Evolutionary conservation across 768 basidiomycete genomes (phyloP).

Genomic region (Phallus indusiatus): DNA sequence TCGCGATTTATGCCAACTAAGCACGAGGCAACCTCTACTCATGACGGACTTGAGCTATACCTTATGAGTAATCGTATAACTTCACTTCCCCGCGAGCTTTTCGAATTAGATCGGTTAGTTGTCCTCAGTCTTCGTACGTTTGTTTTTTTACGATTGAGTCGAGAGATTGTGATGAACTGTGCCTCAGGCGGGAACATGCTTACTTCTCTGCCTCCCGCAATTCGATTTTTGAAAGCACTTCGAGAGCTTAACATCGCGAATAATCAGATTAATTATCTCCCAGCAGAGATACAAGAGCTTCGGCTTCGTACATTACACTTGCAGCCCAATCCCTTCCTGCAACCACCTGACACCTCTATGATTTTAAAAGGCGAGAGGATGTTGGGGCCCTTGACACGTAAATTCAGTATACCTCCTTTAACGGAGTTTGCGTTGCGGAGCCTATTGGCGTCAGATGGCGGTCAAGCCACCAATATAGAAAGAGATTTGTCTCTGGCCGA

Average conservation of each 20-base stretch:
- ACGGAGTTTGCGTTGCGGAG: conserved; percentile 27
- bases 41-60: conserved; percentile 43
- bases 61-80: conserved; percentile 47
- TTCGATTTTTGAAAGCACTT: conserved; percentile 42
- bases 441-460: conserved; percentile 22
- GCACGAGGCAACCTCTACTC: conserved; percentile 20
- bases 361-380: not conserved
- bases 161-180: not conserved
- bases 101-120: conserved; percentile 45
- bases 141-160: not conserved
- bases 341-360: conserved; percentile 17
- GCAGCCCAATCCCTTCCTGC: conserved; percentile 52
- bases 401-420: not conserved
- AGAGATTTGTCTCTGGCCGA: not conserved
- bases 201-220: conserved; percentile 51
- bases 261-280: conserved; percentile 51
- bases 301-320: conserved; percentile 37
- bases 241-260: conserved; percentile 51
- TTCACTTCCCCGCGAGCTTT: conserved; percentile 46
- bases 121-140: conserved; percentile 56
- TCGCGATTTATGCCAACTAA: not conserved
- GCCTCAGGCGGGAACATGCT: conserved; percentile 47
- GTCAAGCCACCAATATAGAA: not conserved
- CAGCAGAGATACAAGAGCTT: conserved; percentile 57
- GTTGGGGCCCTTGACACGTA: not conserved